These are phyloP conservation scores for Pseudoscleropodium purum DNA, from an alignment of 225 moss, liverwort and hornwort genomes.

Conservation along the genomic window DNA sequence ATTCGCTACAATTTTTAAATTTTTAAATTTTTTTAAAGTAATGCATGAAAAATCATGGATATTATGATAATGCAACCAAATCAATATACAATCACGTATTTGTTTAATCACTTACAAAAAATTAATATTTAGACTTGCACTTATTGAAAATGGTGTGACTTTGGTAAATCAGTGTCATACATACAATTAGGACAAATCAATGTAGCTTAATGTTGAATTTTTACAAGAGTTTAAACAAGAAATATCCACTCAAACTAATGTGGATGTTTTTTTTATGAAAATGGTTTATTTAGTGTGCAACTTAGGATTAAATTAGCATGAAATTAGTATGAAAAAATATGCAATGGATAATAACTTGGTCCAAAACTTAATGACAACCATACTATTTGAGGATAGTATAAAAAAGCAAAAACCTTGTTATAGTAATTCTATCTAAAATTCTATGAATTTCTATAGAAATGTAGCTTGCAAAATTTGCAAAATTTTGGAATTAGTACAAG, in stretches of 20 bases:
- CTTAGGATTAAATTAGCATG: no score
- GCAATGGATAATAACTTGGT: neutral
- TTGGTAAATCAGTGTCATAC: neutral
- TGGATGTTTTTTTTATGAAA: neutral
- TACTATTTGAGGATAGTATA: neutral
- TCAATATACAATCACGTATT: no score
- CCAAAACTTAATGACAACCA: neutral
- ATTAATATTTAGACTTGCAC: neutral
- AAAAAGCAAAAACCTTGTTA: neutral
- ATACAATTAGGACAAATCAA: neutral
- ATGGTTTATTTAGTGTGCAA: neutral
- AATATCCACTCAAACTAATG: neutral
- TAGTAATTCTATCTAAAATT: neutral
- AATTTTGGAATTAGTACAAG: neutral
- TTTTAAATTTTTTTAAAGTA: no score
- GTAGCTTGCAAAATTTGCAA: neutral
- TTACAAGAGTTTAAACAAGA: fast-evolving
- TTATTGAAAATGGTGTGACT: neutral
- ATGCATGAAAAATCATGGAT: no score
- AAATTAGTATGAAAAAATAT: neutral
- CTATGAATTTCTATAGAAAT: fast-evolving
- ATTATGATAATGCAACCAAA: no score
- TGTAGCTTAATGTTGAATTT: neutral
- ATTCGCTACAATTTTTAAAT: no score
- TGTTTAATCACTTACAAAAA: neutral